Evolutionary conservation across 805 yeast genomes (phyloP).

Genomic region (Candida saitoana): DNA sequence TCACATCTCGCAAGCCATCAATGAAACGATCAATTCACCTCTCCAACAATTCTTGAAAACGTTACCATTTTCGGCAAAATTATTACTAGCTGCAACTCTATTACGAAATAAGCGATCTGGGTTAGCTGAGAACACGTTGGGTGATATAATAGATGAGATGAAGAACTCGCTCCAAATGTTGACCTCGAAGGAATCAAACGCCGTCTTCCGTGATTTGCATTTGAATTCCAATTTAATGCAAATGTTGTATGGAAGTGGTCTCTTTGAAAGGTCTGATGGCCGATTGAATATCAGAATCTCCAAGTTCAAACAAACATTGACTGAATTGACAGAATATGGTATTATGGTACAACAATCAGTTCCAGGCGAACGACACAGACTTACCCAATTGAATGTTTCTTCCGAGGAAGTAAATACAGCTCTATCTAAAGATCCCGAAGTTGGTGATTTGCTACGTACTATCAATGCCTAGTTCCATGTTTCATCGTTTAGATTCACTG

Average conservation of each 20-base stretch:
- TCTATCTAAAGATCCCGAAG: slow-evolving; percentile 33
- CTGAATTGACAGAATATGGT: slow-evolving; percentile 77
- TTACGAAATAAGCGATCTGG: slow-evolving; percentile 64
- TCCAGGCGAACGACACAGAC: slow-evolving; percentile 62
- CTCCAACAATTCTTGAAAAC: slow-evolving; percentile 52
- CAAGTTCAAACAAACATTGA: slow-evolving; percentile 57
- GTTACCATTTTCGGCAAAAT: slow-evolving; percentile 65
- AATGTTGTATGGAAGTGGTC: slow-evolving; percentile 24
- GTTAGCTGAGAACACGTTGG: slow-evolving; percentile 63
- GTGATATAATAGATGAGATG: slow-evolving; percentile 77
- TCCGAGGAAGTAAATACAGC: slow-evolving; percentile 65
- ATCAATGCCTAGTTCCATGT: background rate
- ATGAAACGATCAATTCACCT: slow-evolving; percentile 76
- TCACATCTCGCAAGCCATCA: slow-evolving; percentile 75
- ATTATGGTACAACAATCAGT: slow-evolving; percentile 63
- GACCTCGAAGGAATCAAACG: slow-evolving; percentile 23
- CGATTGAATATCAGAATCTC: slow-evolving; percentile 44
- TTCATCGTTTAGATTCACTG: no score
- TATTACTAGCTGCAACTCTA: slow-evolving; percentile 66
- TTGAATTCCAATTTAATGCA: slow-evolving; percentile 12
- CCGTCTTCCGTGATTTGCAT: slow-evolving; percentile 15
- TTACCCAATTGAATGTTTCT: slow-evolving; percentile 63
- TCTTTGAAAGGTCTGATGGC: slow-evolving; percentile 18
- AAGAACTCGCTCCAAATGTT: slow-evolving; percentile 46
- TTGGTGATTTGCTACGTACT: slow-evolving; percentile 7